A percentile compares a stretch with the other conserved stretches of the same genome.
These are phyloP conservation scores for Amylocystis lapponica DNA, from an alignment of 768 basidiomycete genomes.

Conservation along the genomic window DNA sequence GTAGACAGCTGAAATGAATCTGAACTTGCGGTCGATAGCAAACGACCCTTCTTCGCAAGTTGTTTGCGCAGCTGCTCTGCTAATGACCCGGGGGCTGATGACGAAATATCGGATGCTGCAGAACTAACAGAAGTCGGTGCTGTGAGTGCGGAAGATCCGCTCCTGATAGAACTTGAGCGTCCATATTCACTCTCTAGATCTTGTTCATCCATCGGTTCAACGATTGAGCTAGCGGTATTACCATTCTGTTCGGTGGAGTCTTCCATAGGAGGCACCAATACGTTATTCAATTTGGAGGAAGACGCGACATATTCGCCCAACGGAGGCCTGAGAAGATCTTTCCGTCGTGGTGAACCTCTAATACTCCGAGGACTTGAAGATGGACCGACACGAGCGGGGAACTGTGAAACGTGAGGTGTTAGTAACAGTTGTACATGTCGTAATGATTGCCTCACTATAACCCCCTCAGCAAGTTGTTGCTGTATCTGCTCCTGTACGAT, in stretches of 20 bases:
- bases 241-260: constrained; percentile 39
- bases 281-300: constrained; percentile 33
- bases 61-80: constrained; percentile 61
- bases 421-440: background rate
- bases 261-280: constrained; percentile 39
- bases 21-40: constrained; percentile 33
- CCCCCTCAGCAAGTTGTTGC: constrained; percentile 73
- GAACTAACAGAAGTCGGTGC: constrained; percentile 58
- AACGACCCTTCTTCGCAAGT: constrained; percentile 44
- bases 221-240: background rate
- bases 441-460: constrained; percentile 43
- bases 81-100: constrained; percentile 41
- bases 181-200: constrained; percentile 46
- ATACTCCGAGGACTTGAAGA: constrained; percentile 63
- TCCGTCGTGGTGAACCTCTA: constrained; percentile 60
- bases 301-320: constrained; percentile 35
- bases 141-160: constrained; percentile 43
- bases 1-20: constrained; percentile 29
- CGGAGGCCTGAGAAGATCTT: constrained; percentile 27
- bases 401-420: constrained; percentile 33
- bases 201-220: background rate
- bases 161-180: constrained; percentile 29
- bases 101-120: constrained; percentile 29
- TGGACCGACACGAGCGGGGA: constrained; percentile 52
- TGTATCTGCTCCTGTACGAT: constrained; percentile 84